Evolutionary conservation across 129 eudicot species (phyloP), one percentile per base, ranked within the genome.

Genomic region (Lactuca saligna): DNA sequence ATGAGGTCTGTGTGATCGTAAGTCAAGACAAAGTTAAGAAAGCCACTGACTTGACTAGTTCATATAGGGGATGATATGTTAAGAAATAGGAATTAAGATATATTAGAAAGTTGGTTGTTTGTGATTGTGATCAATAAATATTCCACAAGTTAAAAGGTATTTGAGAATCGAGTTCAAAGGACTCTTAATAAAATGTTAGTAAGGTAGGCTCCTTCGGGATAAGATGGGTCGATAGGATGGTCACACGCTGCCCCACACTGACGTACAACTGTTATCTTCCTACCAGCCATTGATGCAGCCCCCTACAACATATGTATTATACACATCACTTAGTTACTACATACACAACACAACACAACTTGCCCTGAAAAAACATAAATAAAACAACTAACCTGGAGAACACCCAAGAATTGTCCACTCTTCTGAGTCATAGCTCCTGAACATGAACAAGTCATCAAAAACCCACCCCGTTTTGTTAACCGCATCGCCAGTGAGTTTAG

Each of bases 381-480:
- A 25, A 25, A 25, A 0, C 29, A 42, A 74, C 88, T 84, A 63
- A 63, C 96, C 96, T 86, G 95, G 20, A 92, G 94, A 64, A 88
- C 65, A 49, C 69, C 72, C 70, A 92, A 71, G 77, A 88, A 92
- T 73, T 49, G 86, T 41, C 98, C 96, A 70, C 98, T 92, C 76
- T 88, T 92, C 76, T 88, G 98, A 42, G 98, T 93, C 97, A 93
- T 83, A 65, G 98, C 98, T 67, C 98, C 95, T 34, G 98, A 93
- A 85, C 97, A 93, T 3, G 98, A 89, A 85, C 98, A 93, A 71
- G 98, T 89, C 98, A 93, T 92, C 53, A 88, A 75, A 60, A 91
- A 68, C 42, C 96, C 96, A n/a, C 96, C 96, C 55, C 74, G 83
- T 72, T 81, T 87, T 14, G 95, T 89, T 61, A 93, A 69, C 81